phyloP scores from a whole-genome alignment of 1,284 basidiomycete species.

The Baeospora myosura region DNA sequence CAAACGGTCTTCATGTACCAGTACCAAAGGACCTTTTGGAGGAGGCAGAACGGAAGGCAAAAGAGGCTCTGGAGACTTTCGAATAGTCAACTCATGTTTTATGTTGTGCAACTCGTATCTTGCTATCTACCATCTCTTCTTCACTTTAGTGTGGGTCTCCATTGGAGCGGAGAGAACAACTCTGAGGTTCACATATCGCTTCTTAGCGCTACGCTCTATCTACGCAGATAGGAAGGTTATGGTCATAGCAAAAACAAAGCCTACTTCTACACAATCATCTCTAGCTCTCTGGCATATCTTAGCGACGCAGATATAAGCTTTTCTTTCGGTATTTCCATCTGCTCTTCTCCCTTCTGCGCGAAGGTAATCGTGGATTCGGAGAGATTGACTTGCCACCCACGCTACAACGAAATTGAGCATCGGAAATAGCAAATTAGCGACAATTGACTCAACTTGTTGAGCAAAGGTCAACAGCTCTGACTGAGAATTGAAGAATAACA shows the following conservation, averaged over 20 bases:
- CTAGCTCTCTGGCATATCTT: slow-evolving; percentile 76
- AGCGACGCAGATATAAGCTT: slow-evolving; percentile 72
- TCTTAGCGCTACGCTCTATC: too few relatives aligned
- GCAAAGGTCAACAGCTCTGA: slow-evolving; percentile 76
- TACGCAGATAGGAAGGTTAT: too few relatives aligned
- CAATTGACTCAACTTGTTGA: slow-evolving; percentile 44
- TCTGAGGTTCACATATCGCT: too few relatives aligned
- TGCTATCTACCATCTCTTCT: too few relatives aligned
- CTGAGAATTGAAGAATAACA: slow-evolving; percentile 80
- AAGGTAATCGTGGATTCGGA: slow-evolving; percentile 54
- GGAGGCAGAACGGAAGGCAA: slow-evolving; percentile 87
- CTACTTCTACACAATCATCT: slow-evolving; percentile 73
- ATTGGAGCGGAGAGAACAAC: too few relatives aligned
- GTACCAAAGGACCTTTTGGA: slow-evolving; percentile 82
- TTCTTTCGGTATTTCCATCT: slow-evolving; percentile 75
- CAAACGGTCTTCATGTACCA: slow-evolving; percentile 69
- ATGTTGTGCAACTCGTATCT: too few relatives aligned
- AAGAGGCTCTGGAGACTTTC: slow-evolving; percentile 72
- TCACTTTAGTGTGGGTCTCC: too few relatives aligned
- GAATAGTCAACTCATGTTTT: neutral
- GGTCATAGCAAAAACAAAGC: slow-evolving; percentile 9
- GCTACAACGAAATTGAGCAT: slow-evolving; percentile 33
- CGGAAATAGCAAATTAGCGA: slow-evolving; percentile 1
- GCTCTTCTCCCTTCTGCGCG: slow-evolving; percentile 66
- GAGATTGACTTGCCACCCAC: slow-evolving; percentile 68